Evolutionary conservation across 1,284 basidiomycete species (phyloP), one percentile per base, ranked within the genome.

Genomic region (Erythrobasidium hasegawianum): DNA sequence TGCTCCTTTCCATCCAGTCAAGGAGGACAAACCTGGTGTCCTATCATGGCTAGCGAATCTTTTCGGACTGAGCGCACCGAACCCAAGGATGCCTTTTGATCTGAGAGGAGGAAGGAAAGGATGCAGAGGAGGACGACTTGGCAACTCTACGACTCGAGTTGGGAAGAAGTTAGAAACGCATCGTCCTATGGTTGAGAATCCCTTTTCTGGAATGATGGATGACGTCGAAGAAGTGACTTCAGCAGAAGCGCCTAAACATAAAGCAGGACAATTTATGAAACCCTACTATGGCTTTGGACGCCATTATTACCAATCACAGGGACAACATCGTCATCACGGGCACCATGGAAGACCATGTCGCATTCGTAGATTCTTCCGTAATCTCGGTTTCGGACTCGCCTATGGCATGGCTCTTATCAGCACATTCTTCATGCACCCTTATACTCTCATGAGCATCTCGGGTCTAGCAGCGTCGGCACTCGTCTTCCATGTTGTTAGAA

Each of bases 141-240:
- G 7, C 16, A n/a, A 24, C n/a, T 7, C 22, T 24, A 47, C 43
- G 40, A 10, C 10, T 5, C 16, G 16, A 5, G 16, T 18, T 8
- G 43, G 22, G 4, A 47, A 47, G 8, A 5, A 47, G 7, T 14
- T 47, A 5, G 43, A 47, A n/a, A 47, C 43, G 45, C 61, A 64
- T 26, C 52, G 62, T 40, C 62, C 62, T 53, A 65, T 65, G 62
- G 55, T 65, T 24, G 62, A 65, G 18, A 65, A 65, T 33, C 62
- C 62, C 14, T 65, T 65, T 55, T 57, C 61, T 45, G 61, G 61
- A n/a, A n/a, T 40, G 26, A 45, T 53, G 7, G 61, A 64, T 29
- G 61, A 64, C 45, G 5, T 8, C 22, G 43, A 47, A n/a, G 11
- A 41, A n/a, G 11, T 41, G 11, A n/a, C 10, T 18, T 24, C 16